These are phyloP conservation scores for Phyllosticta capitalensis DNA, from an alignment of 2,329 filamentous ascomycete species.

Conservation along the genomic window DNA sequence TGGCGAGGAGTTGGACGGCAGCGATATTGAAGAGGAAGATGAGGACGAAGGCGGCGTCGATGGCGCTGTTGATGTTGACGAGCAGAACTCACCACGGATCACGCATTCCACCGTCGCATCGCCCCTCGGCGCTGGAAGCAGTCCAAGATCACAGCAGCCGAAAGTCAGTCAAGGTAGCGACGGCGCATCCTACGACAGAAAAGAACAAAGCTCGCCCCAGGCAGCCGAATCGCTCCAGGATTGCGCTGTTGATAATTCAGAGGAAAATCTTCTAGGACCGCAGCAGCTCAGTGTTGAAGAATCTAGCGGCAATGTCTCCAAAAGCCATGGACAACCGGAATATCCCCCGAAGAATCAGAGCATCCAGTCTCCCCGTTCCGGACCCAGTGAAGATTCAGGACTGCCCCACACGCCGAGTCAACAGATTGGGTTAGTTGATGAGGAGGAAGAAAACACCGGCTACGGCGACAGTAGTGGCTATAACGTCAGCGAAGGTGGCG, in stretches of 20 bases:
- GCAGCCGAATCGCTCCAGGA: background rate
- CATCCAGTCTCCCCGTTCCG: no score
- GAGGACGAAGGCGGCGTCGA: slow-evolving; percentile 19
- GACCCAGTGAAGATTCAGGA: no score
- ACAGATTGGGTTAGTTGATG: no score
- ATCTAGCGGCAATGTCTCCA: no score
- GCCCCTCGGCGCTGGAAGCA: background rate
- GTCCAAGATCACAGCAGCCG: background rate
- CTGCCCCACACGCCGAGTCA: no score
- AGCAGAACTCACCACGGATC: background rate
- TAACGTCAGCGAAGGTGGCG: no score
- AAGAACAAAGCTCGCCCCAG: background rate
- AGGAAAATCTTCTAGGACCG: background rate
- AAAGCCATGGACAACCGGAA: no score
- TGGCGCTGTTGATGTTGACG: slow-evolving; percentile 23
- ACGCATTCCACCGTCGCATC: background rate
- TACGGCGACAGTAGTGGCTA: no score
- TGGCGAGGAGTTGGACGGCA: background rate
- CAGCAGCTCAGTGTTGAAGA: background rate
- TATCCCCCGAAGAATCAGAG: no score
- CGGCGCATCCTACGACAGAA: background rate
- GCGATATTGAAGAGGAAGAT: slow-evolving; percentile 13
- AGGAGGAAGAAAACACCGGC: no score
- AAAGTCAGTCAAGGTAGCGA: background rate
- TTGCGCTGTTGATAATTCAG: no score